phyloP scores from a whole-genome alignment of 2,329 filamentous ascomycete genomes.

The Talaromyces sp. region DNA sequence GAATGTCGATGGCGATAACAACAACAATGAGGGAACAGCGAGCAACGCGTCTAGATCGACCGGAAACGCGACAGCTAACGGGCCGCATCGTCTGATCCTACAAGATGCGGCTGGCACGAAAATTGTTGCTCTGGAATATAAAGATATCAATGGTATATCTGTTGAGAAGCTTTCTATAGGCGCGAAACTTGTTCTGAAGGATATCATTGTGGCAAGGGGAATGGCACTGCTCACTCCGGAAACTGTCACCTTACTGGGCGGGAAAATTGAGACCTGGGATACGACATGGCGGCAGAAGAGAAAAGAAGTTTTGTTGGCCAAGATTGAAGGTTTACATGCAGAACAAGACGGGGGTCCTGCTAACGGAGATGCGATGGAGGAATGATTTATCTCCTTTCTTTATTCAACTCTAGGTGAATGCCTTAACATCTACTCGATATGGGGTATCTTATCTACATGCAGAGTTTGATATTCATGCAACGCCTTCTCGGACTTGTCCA shows the following conservation, averaged over 20 bases:
- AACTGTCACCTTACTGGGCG: slow-evolving; percentile 69
- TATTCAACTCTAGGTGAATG: not conserved
- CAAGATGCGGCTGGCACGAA: slow-evolving; percentile 71
- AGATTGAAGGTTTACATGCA: slow-evolving; percentile 40
- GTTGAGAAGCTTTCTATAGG: slow-evolving; percentile 63
- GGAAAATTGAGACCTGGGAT: slow-evolving; percentile 78
- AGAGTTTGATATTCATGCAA: not conserved
- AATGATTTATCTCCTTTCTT: not conserved
- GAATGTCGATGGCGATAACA: slow-evolving; percentile 46
- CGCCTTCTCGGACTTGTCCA: not conserved
- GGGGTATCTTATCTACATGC: slow-evolving; percentile 10
- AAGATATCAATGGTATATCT: slow-evolving; percentile 59
- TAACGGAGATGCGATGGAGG: slow-evolving; percentile 32
- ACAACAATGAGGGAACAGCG: slow-evolving; percentile 16
- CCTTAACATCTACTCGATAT: not conserved
- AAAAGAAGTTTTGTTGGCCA: slow-evolving; percentile 62
- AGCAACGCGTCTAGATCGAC: not conserved
- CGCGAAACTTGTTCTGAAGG: slow-evolving; percentile 69
- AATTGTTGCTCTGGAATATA: slow-evolving; percentile 68
- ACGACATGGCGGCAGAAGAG: slow-evolving; percentile 68
- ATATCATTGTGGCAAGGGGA: slow-evolving; percentile 64
- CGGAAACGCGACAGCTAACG: slow-evolving; percentile 26
- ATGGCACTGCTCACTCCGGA: slow-evolving; percentile 70
- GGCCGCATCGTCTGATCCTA: slow-evolving; percentile 73
- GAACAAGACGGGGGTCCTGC: not conserved